Conservation (phyloP, 2,329 filamentous ascomycete genomes). For the Aspergillus aculeatus region DNA sequence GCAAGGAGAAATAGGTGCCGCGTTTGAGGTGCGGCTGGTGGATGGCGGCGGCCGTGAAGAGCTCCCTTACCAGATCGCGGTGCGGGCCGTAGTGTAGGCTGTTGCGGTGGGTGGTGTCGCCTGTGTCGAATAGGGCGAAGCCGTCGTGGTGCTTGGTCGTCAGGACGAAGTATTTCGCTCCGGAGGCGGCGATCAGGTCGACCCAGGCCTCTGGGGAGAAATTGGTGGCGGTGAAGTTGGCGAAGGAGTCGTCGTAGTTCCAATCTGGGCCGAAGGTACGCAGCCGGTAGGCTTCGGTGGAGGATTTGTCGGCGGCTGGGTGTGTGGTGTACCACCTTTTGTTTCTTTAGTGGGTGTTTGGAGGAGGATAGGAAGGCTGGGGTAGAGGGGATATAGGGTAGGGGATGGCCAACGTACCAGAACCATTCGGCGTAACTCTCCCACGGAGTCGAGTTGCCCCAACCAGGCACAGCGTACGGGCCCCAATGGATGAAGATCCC, state of each 20-base stretch:
- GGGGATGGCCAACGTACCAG: not conserved
- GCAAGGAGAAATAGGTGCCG: slow-evolving; percentile 47
- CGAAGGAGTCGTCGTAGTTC: slow-evolving; percentile 58
- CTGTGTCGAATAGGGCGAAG: slow-evolving; percentile 47
- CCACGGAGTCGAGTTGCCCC: slow-evolving; percentile 46
- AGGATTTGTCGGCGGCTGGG: slow-evolving; percentile 42
- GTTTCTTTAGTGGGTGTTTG: slow-evolving; percentile 1
- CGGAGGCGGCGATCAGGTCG: slow-evolving; percentile 53
- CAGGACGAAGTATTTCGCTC: slow-evolving; percentile 50
- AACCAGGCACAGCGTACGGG: slow-evolving; percentile 55
- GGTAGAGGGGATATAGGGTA: too few species aligned
- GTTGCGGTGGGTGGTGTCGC: slow-evolving; percentile 42
- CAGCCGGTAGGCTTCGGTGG: slow-evolving; percentile 52
- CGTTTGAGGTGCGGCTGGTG: slow-evolving; percentile 47
- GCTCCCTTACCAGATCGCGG: slow-evolving; percentile 42
- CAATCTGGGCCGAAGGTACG: slow-evolving; percentile 52
- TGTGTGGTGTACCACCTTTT: slow-evolving; percentile 50
- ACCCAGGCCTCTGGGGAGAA: slow-evolving; percentile 57
- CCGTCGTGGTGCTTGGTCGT: slow-evolving; percentile 51
- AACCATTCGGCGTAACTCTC: slow-evolving; percentile 45
- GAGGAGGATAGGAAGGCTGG: not conserved
- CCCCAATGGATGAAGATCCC: slow-evolving; percentile 65
- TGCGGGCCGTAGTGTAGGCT: slow-evolving; percentile 42
- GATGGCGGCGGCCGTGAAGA: slow-evolving; percentile 45
- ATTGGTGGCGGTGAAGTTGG: slow-evolving; percentile 51